A percentile compares a stretch with the other conserved stretches of the same genome.
phyloP scores from a whole-genome alignment of 2,329 filamentous ascomycete genomes.

The Dothiorella sarmentorum region DNA sequence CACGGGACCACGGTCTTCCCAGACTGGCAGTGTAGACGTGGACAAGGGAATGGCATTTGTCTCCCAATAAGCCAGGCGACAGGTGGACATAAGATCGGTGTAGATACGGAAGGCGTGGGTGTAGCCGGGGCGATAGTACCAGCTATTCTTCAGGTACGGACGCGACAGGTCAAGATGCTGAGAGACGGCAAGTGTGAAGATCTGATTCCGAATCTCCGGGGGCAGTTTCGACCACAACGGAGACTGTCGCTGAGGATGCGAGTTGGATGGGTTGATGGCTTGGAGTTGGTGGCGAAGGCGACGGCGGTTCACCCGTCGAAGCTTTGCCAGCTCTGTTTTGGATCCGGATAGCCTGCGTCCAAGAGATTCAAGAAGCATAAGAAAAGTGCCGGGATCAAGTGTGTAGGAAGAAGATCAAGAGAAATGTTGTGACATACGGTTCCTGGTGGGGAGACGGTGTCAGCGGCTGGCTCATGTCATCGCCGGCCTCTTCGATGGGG shows the following conservation, averaged over 20 bases:
- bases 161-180: conserved; percentile 21
- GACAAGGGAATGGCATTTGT: conserved; percentile 34
- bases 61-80: conserved; percentile 39
- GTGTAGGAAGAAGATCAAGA: not conserved
- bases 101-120: conserved; percentile 29
- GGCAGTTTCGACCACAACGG: conserved; percentile 26
- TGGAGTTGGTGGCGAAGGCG: conserved; percentile 22
- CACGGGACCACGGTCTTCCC: conserved; percentile 8
- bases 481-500: not conserved
- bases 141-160: conserved; percentile 19
- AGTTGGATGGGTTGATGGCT: conserved; percentile 23
- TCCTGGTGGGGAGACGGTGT: not conserved
- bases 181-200: conserved; percentile 23
- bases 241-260: conserved; percentile 24
- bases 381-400: not conserved
- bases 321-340: not conserved
- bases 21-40: conserved; percentile 24
- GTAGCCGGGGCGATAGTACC: conserved; percentile 27
- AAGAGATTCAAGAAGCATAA: too few relatives aligned
- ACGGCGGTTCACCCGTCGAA: not conserved
- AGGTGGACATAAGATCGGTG: conserved; percentile 37
- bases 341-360: not conserved
- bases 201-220: conserved; percentile 27
- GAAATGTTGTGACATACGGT: not conserved
- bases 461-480: not conserved